Conservation (phyloP, 495 filamentous ascomycete genomes). For the Daldinia childiae region DNA sequence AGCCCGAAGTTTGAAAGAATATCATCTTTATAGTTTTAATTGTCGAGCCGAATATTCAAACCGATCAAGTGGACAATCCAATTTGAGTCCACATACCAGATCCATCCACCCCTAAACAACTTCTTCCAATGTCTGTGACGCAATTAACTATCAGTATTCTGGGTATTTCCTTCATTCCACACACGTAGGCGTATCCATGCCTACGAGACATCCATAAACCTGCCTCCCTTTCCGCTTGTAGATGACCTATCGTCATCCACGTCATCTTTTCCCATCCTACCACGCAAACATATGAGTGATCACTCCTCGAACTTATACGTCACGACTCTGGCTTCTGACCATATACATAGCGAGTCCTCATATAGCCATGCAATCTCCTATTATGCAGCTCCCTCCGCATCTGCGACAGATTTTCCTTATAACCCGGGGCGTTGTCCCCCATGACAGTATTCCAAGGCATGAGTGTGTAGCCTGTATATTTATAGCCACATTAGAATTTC, state of each 20-base stretch:
- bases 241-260: background rate
- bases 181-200: background rate
- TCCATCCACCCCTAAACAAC: background rate
- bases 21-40: background rate
- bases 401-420: constrained; percentile 23
- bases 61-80: background rate
- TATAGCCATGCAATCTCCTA: constrained; percentile 38
- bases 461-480: constrained; percentile 30
- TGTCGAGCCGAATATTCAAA: background rate
- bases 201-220: background rate
- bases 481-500: background rate
- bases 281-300: background rate
- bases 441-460: constrained; percentile 36
- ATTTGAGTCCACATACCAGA: background rate
- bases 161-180: constrained; percentile 4
- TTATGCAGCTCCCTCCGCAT: constrained; percentile 34
- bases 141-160: background rate
- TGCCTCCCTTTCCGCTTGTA: background rate
- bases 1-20: background rate
- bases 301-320: background rate
- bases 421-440: constrained; percentile 34
- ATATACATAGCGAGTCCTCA: constrained; percentile 35
- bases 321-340: constrained; percentile 21
- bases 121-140: background rate
- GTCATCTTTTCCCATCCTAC: background rate